Evolutionary conservation across 2,329 filamentous ascomycete species (phyloP).

Genomic region (Didymosphaeria variabile): DNA sequence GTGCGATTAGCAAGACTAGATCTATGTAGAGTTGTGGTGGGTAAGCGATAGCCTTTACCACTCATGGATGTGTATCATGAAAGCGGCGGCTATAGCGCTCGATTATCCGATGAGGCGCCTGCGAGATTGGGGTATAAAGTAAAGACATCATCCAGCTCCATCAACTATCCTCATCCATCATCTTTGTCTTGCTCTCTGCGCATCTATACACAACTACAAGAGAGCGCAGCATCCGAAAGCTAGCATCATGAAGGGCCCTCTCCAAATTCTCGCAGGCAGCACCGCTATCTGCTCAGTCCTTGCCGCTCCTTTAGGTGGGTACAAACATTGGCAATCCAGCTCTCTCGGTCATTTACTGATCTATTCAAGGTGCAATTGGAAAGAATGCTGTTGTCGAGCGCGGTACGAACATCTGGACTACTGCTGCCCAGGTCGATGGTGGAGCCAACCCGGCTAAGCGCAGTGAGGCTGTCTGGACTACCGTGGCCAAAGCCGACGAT

Average conservation of each 20-base stretch:
- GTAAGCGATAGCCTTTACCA: background rate
- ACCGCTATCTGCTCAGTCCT: background rate
- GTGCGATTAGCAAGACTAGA: background rate
- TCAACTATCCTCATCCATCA: background rate
- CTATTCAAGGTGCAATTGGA: background rate
- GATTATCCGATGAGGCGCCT: background rate
- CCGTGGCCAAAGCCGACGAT: background rate
- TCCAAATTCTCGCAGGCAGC: background rate
- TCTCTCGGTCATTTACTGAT: background rate
- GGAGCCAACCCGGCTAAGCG: background rate
- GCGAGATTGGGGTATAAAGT: background rate
- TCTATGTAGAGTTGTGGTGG: background rate
- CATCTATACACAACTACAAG: background rate
- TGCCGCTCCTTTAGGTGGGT: background rate
- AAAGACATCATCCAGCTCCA: background rate
- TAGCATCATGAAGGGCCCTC: background rate
- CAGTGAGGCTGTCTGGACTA: background rate
- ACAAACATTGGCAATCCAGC: background rate
- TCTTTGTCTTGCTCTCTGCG: background rate
- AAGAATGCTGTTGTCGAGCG: background rate
- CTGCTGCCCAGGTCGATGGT: background rate
- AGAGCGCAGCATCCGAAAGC: background rate
- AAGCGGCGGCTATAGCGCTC: background rate
- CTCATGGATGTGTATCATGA: background rate
- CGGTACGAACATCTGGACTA: background rate